Conservation (phyloP, 805 yeast genomes). For the Wilhelminamyces savonicus region DNA sequence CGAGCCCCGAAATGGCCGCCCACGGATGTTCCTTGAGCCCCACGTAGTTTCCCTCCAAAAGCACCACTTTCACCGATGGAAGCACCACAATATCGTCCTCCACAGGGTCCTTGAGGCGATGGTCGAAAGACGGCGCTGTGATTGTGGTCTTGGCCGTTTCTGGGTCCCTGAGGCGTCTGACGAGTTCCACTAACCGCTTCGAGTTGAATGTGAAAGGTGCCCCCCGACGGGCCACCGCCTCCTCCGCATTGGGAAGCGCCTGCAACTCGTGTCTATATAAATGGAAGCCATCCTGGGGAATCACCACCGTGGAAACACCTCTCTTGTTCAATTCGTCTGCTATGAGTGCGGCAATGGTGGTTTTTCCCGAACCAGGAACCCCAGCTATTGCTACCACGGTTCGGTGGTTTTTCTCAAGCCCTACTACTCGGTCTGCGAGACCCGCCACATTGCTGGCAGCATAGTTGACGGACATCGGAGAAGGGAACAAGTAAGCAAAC, state of each 20-base stretch:
- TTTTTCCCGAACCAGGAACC: constrained; percentile 81
- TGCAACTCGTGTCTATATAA: constrained; percentile 24
- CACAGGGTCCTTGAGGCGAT: constrained; percentile 65
- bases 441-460: no score
- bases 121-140: constrained; percentile 68
- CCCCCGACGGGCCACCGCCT: constrained; percentile 66
- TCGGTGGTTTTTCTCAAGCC: no score
- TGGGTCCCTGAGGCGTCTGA: constrained; percentile 10
- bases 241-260: constrained; percentile 44
- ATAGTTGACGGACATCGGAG: no score
- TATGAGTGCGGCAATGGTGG: constrained; percentile 53
- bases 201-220: constrained; percentile 85
- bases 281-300: constrained; percentile 39
- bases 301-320: constrained; percentile 11
- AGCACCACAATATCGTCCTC: constrained; percentile 43
- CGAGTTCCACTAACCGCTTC: constrained; percentile 18
- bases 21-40: constrained; percentile 55
- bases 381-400: constrained; percentile 58
- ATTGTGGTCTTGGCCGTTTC: constrained; percentile 17
- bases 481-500: no score
- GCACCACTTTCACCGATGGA: constrained; percentile 45
- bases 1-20: constrained; percentile 38
- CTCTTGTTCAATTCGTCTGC: constrained; percentile 22
- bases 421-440: no score
- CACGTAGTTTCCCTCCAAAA: constrained; percentile 75